phyloP scores from a whole-genome alignment of 768 basidiomycete genomes.

The Russula vinacea region DNA sequence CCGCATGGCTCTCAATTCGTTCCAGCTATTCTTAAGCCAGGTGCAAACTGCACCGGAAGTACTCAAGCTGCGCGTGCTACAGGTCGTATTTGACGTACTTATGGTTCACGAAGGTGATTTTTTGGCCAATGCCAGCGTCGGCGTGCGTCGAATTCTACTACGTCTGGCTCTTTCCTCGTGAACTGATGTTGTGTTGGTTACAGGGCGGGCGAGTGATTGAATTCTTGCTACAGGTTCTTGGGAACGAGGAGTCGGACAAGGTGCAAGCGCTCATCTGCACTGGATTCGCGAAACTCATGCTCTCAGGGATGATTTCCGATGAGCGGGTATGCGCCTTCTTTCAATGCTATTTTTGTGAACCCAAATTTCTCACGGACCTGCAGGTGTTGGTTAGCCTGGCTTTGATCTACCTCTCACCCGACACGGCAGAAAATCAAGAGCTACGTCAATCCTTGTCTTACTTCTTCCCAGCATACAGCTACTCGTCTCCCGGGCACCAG shows the following conservation, averaged over 20 bases:
- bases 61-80: conserved; percentile 67
- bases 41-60: conserved; percentile 59
- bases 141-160: conserved; percentile 21
- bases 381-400: conserved; percentile 51
- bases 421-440: conserved; percentile 75
- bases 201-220: conserved; percentile 62
- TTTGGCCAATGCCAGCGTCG: conserved; percentile 45
- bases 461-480: conserved; percentile 85
- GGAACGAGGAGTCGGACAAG: conserved; percentile 53
- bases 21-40: conserved; percentile 81
- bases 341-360: not conserved
- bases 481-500: conserved; percentile 75
- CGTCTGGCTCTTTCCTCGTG: not conserved
- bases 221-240: conserved; percentile 55
- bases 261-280: conserved; percentile 71
- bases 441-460: conserved; percentile 82
- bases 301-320: conserved; percentile 72
- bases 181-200: conserved; percentile 2
- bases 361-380: not conserved
- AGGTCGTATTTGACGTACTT: conserved; percentile 79
- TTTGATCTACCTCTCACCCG: conserved; percentile 71
- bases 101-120: conserved; percentile 77
- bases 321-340: conserved; percentile 49
- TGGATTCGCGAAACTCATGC: conserved; percentile 82
- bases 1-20: conserved; percentile 61